Percentiles rank a stretch among this genome's conserved stretches.
Evolutionary conservation across 2,329 filamentous ascomycete genomes (phyloP).

Genomic region (Cladobotryum mycophilum): DNA sequence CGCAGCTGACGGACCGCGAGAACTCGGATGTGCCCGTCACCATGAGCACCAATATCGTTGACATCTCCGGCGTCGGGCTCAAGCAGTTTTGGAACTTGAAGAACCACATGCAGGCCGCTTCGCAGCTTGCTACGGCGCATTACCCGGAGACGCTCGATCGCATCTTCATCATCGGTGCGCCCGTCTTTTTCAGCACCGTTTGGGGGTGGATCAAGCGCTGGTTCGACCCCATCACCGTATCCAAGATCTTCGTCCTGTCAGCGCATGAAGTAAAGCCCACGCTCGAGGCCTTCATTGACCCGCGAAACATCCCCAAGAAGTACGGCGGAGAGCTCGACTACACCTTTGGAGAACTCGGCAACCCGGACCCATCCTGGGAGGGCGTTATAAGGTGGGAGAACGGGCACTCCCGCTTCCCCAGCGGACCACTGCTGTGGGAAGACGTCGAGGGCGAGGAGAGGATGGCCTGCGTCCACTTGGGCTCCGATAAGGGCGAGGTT

Average conservation of each 20-base stretch:
- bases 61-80: constrained; percentile 79
- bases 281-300: constrained; percentile 74
- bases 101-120: constrained; percentile 88
- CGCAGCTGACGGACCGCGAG: constrained; percentile 64
- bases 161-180: constrained; percentile 74
- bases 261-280: constrained; percentile 68
- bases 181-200: constrained; percentile 83
- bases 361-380: constrained; percentile 58
- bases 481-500: constrained; percentile 39
- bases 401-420: constrained; percentile 46
- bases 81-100: constrained; percentile 97
- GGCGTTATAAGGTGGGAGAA: constrained; percentile 47
- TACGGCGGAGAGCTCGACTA: constrained; percentile 87
- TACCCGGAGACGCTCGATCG: constrained; percentile 83
- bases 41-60: constrained; percentile 89
- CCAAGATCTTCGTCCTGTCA: constrained; percentile 89
- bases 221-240: constrained; percentile 90
- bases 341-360: constrained; percentile 67
- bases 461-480: constrained; percentile 49
- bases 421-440: constrained; percentile 53
- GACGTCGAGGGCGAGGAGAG: constrained; percentile 40
- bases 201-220: constrained; percentile 95
- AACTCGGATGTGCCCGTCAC: constrained; percentile 79
- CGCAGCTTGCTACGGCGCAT: constrained; percentile 80
- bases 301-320: constrained; percentile 75